phyloP scores from a whole-genome alignment of 805 yeast genomes.

The Candida piceae region DNA sequence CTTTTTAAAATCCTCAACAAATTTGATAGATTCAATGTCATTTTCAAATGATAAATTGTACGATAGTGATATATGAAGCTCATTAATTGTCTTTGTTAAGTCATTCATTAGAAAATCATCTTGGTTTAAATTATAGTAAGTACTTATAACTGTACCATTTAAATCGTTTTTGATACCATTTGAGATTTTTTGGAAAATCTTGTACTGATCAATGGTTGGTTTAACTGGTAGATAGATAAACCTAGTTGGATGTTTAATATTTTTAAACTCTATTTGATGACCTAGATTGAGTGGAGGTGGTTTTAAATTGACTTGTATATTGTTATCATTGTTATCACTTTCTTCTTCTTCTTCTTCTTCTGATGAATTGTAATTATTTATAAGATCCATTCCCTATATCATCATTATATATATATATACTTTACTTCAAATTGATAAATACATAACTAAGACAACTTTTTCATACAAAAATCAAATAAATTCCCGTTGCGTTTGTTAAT shows the following conservation, averaged over 20 bases:
- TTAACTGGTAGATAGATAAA: conserved; percentile 7
- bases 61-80: conserved; percentile 18
- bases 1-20: conserved; percentile 1
- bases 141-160: neutral
- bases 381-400: neutral
- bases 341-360: neutral
- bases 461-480: no score
- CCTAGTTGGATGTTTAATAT: no score
- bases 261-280: no score
- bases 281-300: no score
- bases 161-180: conserved; percentile 5
- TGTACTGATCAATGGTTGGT: conserved; percentile 3
- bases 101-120: conserved; percentile 5
- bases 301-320: no score
- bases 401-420: no score
- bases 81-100: conserved; percentile 10
- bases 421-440: no score
- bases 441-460: no score
- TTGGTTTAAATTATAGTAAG: conserved; percentile 3
- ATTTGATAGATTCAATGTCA: neutral
- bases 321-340: neutral
- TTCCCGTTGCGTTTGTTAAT: no score
- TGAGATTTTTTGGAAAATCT: neutral
- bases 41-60: conserved; percentile 14
- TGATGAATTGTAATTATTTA: neutral